phyloP scores from a whole-genome alignment of 179 eudicot species.

The Monotropa hypopitys region DNA sequence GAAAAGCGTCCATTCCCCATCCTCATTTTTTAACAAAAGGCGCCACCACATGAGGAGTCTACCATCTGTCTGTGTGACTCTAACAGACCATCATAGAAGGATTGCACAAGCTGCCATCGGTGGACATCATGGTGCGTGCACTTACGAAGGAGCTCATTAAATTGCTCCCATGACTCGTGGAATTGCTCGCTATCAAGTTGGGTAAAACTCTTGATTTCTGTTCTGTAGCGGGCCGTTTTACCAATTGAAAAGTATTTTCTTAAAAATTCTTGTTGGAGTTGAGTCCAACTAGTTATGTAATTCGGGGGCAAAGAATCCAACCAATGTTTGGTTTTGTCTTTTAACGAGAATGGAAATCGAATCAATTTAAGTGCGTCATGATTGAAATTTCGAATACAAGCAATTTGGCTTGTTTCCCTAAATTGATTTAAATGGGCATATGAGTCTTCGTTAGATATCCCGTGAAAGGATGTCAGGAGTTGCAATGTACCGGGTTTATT shows the following conservation, averaged over 20 bases:
- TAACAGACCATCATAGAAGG: neutral
- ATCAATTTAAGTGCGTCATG: too few species aligned
- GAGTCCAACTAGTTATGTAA: neutral
- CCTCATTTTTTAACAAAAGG: neutral
- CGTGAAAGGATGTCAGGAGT: too few species aligned
- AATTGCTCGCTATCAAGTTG: neutral
- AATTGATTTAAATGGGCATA: too few species aligned
- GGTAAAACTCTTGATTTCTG: neutral
- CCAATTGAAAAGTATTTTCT: neutral
- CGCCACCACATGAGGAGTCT: neutral
- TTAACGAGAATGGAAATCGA: too few species aligned
- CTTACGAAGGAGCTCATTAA: neutral
- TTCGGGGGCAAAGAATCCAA: neutral
- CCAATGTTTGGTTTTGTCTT: too few species aligned
- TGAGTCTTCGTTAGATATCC: too few species aligned
- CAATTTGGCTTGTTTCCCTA: too few species aligned
- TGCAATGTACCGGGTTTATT: too few species aligned
- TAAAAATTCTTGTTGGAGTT: neutral
- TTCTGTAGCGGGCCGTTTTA: neutral
- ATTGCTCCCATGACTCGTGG: neutral
- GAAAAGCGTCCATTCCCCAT: neutral
- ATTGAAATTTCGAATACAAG: too few species aligned
- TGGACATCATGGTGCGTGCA: neutral
- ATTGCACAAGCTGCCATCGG: neutral
- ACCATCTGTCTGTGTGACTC: neutral